A percentile compares a stretch with the other conserved stretches of the same genome.
phyloP scores from a whole-genome alignment of 345 rosid species.

The Hypericum androsaemum region DNA sequence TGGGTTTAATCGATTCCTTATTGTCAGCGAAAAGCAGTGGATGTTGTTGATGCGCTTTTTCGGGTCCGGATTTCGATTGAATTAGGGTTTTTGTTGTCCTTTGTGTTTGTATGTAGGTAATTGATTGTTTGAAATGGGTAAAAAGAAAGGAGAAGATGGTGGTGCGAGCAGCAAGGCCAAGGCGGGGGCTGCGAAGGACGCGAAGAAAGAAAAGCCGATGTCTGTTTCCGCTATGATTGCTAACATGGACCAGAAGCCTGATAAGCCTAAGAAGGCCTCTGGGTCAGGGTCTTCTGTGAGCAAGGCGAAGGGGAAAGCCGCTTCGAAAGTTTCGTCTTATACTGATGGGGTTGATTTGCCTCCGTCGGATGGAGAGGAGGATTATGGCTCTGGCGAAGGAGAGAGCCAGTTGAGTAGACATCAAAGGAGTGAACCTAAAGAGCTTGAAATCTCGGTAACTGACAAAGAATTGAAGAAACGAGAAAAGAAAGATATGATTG shows the following conservation, averaged over 20 bases:
- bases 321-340: slow-evolving; percentile 46
- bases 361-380: slow-evolving; percentile 80
- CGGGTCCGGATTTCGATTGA: no score
- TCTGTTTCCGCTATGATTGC: slow-evolving; percentile 3
- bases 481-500: slow-evolving; percentile 58
- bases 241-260: slow-evolving; percentile 2
- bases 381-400: slow-evolving; percentile 29
- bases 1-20: no score
- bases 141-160: background rate
- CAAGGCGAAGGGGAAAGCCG: slow-evolving; percentile 43
- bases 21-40: no score
- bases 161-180: background rate
- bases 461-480: slow-evolving; percentile 82
- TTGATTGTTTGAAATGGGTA: background rate
- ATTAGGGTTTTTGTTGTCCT: no score
- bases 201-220: background rate
- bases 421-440: slow-evolving; percentile 40
- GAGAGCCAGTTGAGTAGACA: slow-evolving; percentile 32
- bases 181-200: background rate
- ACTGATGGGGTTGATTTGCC: slow-evolving; percentile 83
- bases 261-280: background rate
- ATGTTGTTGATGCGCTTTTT: no score
- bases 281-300: background rate
- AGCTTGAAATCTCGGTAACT: slow-evolving; percentile 44
- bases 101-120: background rate